Evolutionary conservation across 179 eudicot genomes (phyloP).

Genomic region (Vitellaria paradoxa): DNA sequence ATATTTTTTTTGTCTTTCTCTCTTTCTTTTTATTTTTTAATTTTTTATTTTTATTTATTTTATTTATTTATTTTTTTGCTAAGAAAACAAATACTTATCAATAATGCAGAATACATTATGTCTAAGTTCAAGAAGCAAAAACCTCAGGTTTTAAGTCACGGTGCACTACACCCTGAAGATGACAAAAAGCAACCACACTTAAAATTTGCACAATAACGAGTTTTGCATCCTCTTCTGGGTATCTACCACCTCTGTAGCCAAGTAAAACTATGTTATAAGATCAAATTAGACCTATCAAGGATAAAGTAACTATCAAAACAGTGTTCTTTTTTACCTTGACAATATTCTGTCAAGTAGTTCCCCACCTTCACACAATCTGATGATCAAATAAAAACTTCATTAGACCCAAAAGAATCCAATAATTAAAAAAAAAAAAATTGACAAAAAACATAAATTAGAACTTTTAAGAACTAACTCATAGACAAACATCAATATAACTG

Average conservation of each 20-base stretch:
- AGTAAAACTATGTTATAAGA: conserved; percentile 5
- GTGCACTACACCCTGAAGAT: conserved; percentile 92
- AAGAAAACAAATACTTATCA: neutral
- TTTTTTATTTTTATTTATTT: too few relatives aligned
- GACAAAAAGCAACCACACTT: conserved; percentile 78
- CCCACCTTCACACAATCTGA: conserved; percentile 96
- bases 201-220: conserved; percentile 71
- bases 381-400: conserved; percentile 7
- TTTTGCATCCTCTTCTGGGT: conserved; percentile 78
- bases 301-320: neutral
- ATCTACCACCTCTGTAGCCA: conserved; percentile 74
- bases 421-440: neutral
- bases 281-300: neutral
- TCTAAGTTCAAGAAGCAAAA: conserved; percentile 21
- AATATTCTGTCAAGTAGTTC: conserved; percentile 87
- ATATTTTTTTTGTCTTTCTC: neutral
- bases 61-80: too few relatives aligned
- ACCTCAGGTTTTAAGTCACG: conserved; percentile 97
- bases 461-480: neutral
- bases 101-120: neutral
- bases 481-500: neutral
- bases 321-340: conserved; percentile 52
- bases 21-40: too few relatives aligned
- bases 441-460: neutral
- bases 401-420: neutral